Percentiles rank a stretch among this genome's conserved stretches.
phyloP scores from a whole-genome alignment of 805 yeast genomes.

The Myxozyma geophila region DNA sequence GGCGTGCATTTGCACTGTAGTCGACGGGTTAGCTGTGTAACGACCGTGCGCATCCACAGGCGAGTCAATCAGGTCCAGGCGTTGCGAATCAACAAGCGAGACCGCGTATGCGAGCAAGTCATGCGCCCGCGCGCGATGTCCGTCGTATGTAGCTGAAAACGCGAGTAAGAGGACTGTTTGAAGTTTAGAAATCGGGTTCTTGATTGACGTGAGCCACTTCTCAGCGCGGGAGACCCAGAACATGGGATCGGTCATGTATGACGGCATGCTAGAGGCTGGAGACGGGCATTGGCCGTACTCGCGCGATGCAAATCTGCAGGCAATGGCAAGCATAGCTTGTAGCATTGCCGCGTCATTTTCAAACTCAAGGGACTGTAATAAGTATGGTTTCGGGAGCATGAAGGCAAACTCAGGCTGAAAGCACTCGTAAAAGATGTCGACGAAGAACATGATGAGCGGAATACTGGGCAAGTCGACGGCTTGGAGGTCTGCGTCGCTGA shows the following conservation, averaged over 20 bases:
- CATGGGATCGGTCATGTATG: conserved; percentile 31
- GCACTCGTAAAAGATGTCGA: conserved; percentile 31
- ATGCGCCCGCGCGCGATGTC: conserved; percentile 23
- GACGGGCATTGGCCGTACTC: not conserved
- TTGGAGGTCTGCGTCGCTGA: conserved; percentile 14
- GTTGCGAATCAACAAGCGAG: conserved; percentile 18
- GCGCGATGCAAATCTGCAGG: conserved; percentile 26
- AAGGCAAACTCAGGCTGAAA: conserved; percentile 31
- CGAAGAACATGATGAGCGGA: conserved; percentile 15
- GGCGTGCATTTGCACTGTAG: conserved; percentile 9
- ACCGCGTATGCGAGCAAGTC: conserved; percentile 19
- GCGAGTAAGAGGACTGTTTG: conserved; percentile 21
- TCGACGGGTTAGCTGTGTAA: not conserved
- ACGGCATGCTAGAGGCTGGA: not conserved
- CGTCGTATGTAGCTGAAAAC: conserved; percentile 29
- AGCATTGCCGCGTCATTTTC: conserved; percentile 29
- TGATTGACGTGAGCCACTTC: conserved; percentile 20
- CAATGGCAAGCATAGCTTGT: conserved; percentile 32
- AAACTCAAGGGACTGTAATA: conserved; percentile 17
- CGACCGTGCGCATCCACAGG: conserved; percentile 16
- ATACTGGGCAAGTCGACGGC: conserved; percentile 25
- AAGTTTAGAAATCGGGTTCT: conserved; percentile 26
- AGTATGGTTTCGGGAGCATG: conserved; percentile 27
- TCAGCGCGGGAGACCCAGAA: conserved; percentile 34
- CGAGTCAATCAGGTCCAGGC: conserved; percentile 26